Base-by-base conservation (phyloP, 2,329 filamentous ascomycete genomes). In the Curvularia verruculosa region DNA sequence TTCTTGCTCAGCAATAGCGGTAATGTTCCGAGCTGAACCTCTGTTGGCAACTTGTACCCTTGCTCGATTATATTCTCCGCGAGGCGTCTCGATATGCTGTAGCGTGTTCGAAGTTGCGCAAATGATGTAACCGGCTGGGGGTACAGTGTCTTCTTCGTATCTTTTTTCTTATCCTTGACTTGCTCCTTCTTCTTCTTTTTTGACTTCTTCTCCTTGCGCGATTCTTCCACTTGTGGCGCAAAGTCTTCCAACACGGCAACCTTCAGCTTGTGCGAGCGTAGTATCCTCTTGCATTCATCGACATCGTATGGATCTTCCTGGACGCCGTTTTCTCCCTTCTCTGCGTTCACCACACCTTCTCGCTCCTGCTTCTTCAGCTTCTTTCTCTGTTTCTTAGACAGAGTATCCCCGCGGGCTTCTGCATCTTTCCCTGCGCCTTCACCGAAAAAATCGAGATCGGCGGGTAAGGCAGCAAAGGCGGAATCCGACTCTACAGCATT, bases 1-100 rank as follows among this genome's bases (percentile, higher is more conserved):
- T 63, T 79, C 59, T 82, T 79, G 15, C 82, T 77, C 28, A 98
- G 79, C 34, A 98, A 80, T 44, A 98, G 77, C 26, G 95, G 94
- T 61, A 99, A 77, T 68, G 88, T 89, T 3, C 86, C 93, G 76
- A 98, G 85, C 75, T 99, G 95, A 12, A 99, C 93, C 77, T 98
- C 94, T 0, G 95, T 99, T 12, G 95, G 95, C 54, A 92, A 81
- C 34, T 84, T 86, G 73, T 96, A 99, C 10, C 90, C 92, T 77
- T 98, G 91, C n/a, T 85, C 83, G 13, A 85, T 81, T 28, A 99
- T 81, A 70, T 99, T 99, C 58, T 89, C 86, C 1, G 87, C 86
- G 43, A 99, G 78, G 40, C 87, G 84, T 39, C 84, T 81, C 3
- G 91, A 89, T 40, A 97, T 86, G n/a, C 83, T 84, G 77, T 94